Percentiles rank a stretch among this genome's conserved stretches.
Conservation (phyloP, 1,284 basidiomycete genomes). For the Leccinum subspadiceum region DNA sequence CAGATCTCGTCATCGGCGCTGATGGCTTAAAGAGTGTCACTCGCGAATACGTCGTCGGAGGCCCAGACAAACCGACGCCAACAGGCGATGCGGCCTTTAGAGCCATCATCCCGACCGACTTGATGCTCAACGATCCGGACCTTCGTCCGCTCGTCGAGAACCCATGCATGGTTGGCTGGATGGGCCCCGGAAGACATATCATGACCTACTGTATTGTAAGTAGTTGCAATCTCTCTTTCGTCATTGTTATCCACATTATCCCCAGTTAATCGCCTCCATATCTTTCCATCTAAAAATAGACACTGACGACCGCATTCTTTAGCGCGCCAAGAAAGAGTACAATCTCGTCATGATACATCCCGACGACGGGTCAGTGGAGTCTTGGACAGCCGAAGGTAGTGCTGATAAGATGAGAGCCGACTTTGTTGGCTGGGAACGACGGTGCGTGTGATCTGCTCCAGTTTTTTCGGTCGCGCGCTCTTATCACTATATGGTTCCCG, state of each 20-base stretch:
- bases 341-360: constrained; percentile 51
- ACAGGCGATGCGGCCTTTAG: constrained; percentile 43
- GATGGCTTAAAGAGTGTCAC: constrained; percentile 52
- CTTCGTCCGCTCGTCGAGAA: constrained; percentile 34
- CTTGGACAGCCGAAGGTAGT: constrained; percentile 40
- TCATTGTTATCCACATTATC: neutral
- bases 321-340: constrained; percentile 43
- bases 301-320: neutral
- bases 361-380: constrained; percentile 40
- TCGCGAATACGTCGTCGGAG: constrained; percentile 43
- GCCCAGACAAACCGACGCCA: constrained; percentile 34
- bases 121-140: constrained; percentile 36
- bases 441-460: constrained; percentile 31
- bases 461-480: neutral
- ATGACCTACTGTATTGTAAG: constrained; percentile 38
- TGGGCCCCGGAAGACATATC: constrained; percentile 38
- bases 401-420: constrained; percentile 44
- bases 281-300: neutral
- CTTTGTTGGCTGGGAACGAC: constrained; percentile 48
- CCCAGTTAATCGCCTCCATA: neutral
- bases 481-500: constrained; percentile 14
- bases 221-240: neutral
- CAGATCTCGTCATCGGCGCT: constrained; percentile 52
- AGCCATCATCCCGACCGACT: constrained; percentile 34
- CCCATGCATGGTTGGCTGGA: constrained; percentile 41